These are phyloP conservation scores for Colletotrichum incanum DNA, from an alignment of 2,329 filamentous ascomycete species.

Conservation along the genomic window DNA sequence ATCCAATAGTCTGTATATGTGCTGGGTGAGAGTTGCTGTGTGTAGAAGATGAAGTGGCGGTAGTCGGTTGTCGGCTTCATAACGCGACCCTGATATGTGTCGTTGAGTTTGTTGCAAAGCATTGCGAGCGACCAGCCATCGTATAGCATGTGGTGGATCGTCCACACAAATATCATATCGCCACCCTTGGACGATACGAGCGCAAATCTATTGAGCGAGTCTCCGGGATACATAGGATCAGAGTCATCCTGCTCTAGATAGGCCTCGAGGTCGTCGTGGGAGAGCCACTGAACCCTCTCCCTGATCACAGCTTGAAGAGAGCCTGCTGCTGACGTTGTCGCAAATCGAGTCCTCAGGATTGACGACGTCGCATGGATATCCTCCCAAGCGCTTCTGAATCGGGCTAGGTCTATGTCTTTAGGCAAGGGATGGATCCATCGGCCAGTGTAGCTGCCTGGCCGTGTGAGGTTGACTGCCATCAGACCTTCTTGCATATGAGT, in stretches of 20 bases:
- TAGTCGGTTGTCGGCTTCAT: conserved; percentile 16
- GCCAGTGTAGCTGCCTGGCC: conserved; percentile 44
- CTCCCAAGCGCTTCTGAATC: conserved; percentile 45
- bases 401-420: conserved; percentile 21
- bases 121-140: conserved; percentile 35
- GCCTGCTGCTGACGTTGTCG: conserved; percentile 29
- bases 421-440: conserved; percentile 41
- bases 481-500: conserved; percentile 46
- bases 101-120: conserved; percentile 22
- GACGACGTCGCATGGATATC: conserved; percentile 37
- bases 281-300: conserved; percentile 9
- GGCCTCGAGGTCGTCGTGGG: conserved; percentile 23
- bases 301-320: conserved; percentile 67
- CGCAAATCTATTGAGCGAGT: conserved; percentile 44
- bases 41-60: conserved; percentile 27
- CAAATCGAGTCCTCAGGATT: conserved; percentile 46
- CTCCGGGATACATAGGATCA: conserved; percentile 45
- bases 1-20: conserved; percentile 9
- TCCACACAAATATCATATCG: conserved; percentile 43
- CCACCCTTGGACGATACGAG: conserved; percentile 26
- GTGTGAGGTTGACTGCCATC: conserved; percentile 46
- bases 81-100: not conserved
- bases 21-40: not conserved
- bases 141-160: conserved; percentile 41
- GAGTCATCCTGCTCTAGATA: conserved; percentile 32